A percentile compares a stretch with the other conserved stretches of the same genome.
Conservation (phyloP, 768 basidiomycete species). For the Termitomyces heimii region DNA sequence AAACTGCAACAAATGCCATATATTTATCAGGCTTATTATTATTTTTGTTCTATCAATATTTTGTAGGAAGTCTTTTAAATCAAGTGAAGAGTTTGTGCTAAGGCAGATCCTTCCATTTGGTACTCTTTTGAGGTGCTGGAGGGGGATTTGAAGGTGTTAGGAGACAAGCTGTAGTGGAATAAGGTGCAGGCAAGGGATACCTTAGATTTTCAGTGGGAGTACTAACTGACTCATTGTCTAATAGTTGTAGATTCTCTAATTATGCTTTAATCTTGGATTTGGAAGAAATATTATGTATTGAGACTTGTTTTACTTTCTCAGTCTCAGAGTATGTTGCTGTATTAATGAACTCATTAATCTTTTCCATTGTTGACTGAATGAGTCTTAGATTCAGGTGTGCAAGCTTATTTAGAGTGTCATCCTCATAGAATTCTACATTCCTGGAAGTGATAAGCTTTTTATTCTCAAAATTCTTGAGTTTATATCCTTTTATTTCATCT, state of each 20-base stretch:
- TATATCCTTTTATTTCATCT: too few species aligned
- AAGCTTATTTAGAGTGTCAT: neutral
- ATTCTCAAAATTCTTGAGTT: too few species aligned
- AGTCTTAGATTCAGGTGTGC: too few species aligned
- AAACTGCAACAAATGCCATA: neutral
- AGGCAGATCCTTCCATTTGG: neutral
- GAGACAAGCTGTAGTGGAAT: too few species aligned
- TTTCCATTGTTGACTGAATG: neutral
- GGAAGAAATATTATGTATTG: neutral
- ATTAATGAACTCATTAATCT: neutral
- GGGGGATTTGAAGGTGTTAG: neutral
- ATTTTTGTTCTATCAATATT: neutral
- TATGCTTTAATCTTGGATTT: neutral
- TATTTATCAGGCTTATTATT: neutral
- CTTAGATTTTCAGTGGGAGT: neutral
- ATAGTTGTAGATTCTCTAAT: neutral
- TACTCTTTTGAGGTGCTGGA: neutral
- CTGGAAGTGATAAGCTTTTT: too few species aligned
- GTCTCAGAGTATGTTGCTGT: neutral
- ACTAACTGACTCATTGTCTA: neutral
- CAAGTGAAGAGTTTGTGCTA: neutral
- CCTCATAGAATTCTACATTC: neutral
- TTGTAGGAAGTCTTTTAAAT: neutral
- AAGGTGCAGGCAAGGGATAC: too few species aligned
- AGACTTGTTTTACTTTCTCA: neutral